Base-by-base conservation (phyloP, 345 rosid genomes). In the Eucalyptus guilfoylei region DNA sequence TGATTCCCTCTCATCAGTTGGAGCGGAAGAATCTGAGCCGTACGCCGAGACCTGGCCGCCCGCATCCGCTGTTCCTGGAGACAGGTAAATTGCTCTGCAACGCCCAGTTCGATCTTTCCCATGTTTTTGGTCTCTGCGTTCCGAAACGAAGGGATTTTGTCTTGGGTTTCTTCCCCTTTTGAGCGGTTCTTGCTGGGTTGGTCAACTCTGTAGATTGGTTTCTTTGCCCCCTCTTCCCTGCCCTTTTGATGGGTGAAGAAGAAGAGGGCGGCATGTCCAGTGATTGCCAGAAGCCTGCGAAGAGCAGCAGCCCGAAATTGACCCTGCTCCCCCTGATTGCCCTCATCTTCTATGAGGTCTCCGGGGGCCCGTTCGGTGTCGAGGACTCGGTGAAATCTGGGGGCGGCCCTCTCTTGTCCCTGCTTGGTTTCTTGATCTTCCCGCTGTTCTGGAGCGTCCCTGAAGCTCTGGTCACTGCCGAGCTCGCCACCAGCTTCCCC, bases 301-400 rank as follows among this genome's bases (percentile, higher is more conserved):
- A 91, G 91, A 69, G 93, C 87, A 93, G 93, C 87, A 93, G 86
- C 45, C 98, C 96, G 88, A 96, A 96, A 91, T 91, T 97, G 49
- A 96, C 98, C 26, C 83, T 96, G 7, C 91, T 95, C 90, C 99
- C 99, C 50, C 94, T 97, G 1, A 94, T 97, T 49, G 98, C 98
- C 89, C 92, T 97, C 76, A 97, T 97, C 26, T 97, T 97, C 95
- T 97, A 96, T 91, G 99, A 96, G 88, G 99, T 97, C 23, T 96
- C 97, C 85, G 99, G 99, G 80, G 99, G 99, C 69, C 99, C 99
- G 81, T 97, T 97, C 90, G 99, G 99, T 86, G 93, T 97, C 11
- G 99, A 97, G 91, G 99, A 96, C 88, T 95, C 98, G 14, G 99
- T 97, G 26, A 95, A 91, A 89, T 94, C 97, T 42, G 98, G 98